phyloP scores from a whole-genome alignment of 331 rosid genomes.

The Arachis monticola region DNA sequence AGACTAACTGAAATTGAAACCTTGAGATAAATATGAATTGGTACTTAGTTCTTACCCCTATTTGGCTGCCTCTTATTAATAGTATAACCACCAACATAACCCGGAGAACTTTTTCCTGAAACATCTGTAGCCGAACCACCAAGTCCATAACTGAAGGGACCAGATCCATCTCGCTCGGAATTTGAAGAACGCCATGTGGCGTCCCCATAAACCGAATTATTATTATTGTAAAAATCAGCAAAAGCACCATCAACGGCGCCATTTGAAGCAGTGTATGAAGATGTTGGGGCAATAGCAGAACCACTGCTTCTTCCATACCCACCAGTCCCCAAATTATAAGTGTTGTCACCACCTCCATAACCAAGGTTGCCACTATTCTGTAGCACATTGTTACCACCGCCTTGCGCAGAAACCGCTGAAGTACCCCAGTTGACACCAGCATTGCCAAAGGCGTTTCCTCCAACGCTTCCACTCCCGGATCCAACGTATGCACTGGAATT shows the following conservation, averaged over 20 bases:
- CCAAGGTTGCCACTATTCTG: slow-evolving; percentile 65
- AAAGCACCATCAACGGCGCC: slow-evolving; percentile 76
- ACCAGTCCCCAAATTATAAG: slow-evolving; percentile 64
- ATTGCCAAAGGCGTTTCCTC: slow-evolving; percentile 61
- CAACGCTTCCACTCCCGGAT: slow-evolving; percentile 66
- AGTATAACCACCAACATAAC: slow-evolving; percentile 83
- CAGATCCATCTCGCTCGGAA: slow-evolving; percentile 72
- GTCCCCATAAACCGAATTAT: slow-evolving; percentile 71
- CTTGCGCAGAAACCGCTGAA: slow-evolving; percentile 65
- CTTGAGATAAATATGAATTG: slow-evolving; percentile 28
- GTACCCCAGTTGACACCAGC: slow-evolving; percentile 76
- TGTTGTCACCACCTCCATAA: slow-evolving; percentile 66
- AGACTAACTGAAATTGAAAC: slow-evolving; percentile 15
- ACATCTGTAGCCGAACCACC: slow-evolving; percentile 68
- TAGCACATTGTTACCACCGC: slow-evolving; percentile 59
- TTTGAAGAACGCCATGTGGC: slow-evolving; percentile 77
- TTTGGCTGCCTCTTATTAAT: slow-evolving; percentile 86
- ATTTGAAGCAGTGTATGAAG: slow-evolving; percentile 71
- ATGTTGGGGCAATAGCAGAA: slow-evolving; percentile 54
- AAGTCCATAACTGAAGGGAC: slow-evolving; percentile 77
- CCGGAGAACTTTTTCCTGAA: slow-evolving; percentile 71
- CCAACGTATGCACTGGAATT: slow-evolving; percentile 69
- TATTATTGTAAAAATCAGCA: slow-evolving; percentile 58
- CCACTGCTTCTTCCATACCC: slow-evolving; percentile 74
- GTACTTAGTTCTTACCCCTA: slow-evolving; percentile 65